Conservation (phyloP, 1,139 yeast species). For the Debaryomyces udenii region DNA sequence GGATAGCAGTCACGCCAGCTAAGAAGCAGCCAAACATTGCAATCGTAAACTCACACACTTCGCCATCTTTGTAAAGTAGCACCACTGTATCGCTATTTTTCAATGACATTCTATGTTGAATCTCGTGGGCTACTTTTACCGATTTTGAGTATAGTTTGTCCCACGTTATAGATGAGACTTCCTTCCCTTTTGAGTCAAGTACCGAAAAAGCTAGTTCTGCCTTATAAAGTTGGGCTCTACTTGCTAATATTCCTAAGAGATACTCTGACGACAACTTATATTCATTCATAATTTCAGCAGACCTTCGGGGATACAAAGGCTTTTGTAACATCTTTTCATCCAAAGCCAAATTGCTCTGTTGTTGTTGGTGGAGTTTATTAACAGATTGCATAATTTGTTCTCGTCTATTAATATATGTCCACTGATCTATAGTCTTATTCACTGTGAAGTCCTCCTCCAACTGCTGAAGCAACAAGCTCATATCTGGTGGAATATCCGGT, state of each 20-base stretch:
- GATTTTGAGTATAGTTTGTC: slow-evolving; percentile 83
- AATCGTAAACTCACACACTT: slow-evolving; percentile 80
- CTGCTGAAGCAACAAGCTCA: slow-evolving; percentile 46
- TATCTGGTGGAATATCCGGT: slow-evolving; percentile 51
- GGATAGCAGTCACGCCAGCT: slow-evolving; percentile 95
- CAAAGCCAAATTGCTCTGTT: slow-evolving; percentile 29
- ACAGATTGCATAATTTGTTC: slow-evolving; percentile 50
- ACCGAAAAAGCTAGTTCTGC: slow-evolving; percentile 72
- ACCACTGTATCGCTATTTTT: slow-evolving; percentile 85
- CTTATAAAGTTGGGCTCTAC: slow-evolving; percentile 67
- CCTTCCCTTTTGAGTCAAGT: slow-evolving; percentile 81
- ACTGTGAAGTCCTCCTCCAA: slow-evolving; percentile 48
- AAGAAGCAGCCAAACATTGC: slow-evolving; percentile 91
- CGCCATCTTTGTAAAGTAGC: slow-evolving; percentile 79
- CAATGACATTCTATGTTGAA: slow-evolving; percentile 67
- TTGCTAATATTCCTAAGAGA: slow-evolving; percentile 70
- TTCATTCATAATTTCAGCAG: slow-evolving; percentile 29
- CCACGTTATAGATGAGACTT: slow-evolving; percentile 78
- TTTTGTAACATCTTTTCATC: slow-evolving; percentile 48
- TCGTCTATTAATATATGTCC: slow-evolving; percentile 51
- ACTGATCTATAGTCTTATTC: slow-evolving; percentile 48
- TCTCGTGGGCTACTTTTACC: slow-evolving; percentile 86
- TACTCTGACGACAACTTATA: slow-evolving; percentile 46
- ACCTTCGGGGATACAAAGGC: slow-evolving; percentile 65
- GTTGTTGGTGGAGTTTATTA: slow-evolving; percentile 39